Conservation (phyloP, 31 red algal species). For the Pterothamnion heteromorphum region DNA sequence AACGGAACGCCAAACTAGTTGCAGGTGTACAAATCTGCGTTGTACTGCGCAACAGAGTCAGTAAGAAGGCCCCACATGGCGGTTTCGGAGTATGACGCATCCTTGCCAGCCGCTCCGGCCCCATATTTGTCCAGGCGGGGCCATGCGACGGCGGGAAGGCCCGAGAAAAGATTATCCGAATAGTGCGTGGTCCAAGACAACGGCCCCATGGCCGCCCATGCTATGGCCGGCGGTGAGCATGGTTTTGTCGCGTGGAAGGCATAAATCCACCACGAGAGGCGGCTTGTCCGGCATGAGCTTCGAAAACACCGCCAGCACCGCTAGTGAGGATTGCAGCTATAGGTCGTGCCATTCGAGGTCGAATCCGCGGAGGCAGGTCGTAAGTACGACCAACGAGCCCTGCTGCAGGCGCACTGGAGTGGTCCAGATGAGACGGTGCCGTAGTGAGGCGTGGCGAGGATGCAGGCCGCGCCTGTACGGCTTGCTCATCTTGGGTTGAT, state of each 20-base stretch:
- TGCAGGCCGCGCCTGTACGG: too few species aligned
- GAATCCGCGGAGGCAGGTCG: slow-evolving; percentile 50
- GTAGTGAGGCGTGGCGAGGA: too few species aligned
- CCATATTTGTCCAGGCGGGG: slow-evolving; percentile 51
- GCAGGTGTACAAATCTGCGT: slow-evolving; percentile 55
- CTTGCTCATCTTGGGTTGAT: too few species aligned
- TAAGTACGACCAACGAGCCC: slow-evolving; percentile 54
- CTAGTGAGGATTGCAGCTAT: slow-evolving; percentile 47
- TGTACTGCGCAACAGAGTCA: slow-evolving; percentile 47
- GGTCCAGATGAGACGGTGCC: too few species aligned
- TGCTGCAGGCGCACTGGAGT: slow-evolving; percentile 52
- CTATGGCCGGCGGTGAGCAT: slow-evolving; percentile 60
- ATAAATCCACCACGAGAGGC: neutral
- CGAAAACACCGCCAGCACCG: slow-evolving; percentile 27
- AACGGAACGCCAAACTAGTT: slow-evolving; percentile 64
- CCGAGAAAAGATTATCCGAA: slow-evolving; percentile 49
- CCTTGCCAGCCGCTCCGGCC: neutral
- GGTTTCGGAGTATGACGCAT: slow-evolving; percentile 46
- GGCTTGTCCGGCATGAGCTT: slow-evolving; percentile 49
- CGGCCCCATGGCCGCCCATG: slow-evolving; percentile 68
- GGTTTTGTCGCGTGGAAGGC: neutral
- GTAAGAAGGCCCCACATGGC: slow-evolving; percentile 40
- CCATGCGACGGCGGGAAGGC: slow-evolving; percentile 63
- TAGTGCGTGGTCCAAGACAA: slow-evolving; percentile 55
- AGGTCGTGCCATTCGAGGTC: slow-evolving; percentile 61